A percentile compares a stretch with the other conserved stretches of the same genome.
phyloP scores from a whole-genome alignment of 2,329 filamentous ascomycete genomes.

The Talaromyces rugulosus region DNA sequence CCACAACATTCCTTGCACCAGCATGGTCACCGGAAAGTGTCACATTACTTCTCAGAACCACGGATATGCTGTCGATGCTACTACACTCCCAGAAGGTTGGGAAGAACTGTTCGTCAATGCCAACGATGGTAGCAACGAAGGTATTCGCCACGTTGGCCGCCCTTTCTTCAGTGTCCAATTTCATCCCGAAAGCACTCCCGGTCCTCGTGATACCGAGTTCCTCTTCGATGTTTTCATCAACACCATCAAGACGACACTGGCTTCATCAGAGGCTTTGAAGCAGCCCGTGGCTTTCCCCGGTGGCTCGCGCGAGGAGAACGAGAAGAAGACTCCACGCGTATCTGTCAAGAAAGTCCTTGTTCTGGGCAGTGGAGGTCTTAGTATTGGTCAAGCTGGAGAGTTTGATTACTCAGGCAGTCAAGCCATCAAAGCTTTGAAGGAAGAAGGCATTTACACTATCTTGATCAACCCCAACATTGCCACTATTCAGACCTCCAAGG shows the following conservation, averaged over 20 bases:
- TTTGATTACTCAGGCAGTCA: slow-evolving; percentile 99
- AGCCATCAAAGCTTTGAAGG: slow-evolving; percentile 96
- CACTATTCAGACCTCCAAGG: slow-evolving; percentile 97
- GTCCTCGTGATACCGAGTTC: slow-evolving; percentile 91
- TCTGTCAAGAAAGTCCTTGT: slow-evolving; percentile 92
- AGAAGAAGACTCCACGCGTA: slow-evolving; percentile 70
- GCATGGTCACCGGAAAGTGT: slow-evolving; percentile 89
- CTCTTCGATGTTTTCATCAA: slow-evolving; percentile 95
- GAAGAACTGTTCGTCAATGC: slow-evolving; percentile 95
- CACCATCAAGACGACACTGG: slow-evolving; percentile 69
- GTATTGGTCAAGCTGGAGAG: slow-evolving; percentile 95
- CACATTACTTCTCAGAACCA: slow-evolving; percentile 99
- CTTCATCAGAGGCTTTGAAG: slow-evolving; percentile 62
- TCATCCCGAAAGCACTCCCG: slow-evolving; percentile 94
- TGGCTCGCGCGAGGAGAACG: slow-evolving; percentile 74
- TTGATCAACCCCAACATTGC: slow-evolving; percentile 99
- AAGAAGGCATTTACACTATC: slow-evolving; percentile 96
- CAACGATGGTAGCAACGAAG: slow-evolving; percentile 97
- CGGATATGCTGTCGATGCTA: slow-evolving; percentile 85
- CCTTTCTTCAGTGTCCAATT: slow-evolving; percentile 99
- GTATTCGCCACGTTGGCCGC: slow-evolving; percentile 78
- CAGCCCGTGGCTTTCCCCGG: slow-evolving; percentile 83
- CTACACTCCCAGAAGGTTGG: slow-evolving; percentile 73
- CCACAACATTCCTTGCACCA: slow-evolving; percentile 97
- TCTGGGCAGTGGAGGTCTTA: slow-evolving; percentile 88